A percentile compares a stretch with the other conserved stretches of the same genome.
Evolutionary conservation across 179 eudicot species (phyloP).

Genomic region (Spergularia azorica): DNA sequence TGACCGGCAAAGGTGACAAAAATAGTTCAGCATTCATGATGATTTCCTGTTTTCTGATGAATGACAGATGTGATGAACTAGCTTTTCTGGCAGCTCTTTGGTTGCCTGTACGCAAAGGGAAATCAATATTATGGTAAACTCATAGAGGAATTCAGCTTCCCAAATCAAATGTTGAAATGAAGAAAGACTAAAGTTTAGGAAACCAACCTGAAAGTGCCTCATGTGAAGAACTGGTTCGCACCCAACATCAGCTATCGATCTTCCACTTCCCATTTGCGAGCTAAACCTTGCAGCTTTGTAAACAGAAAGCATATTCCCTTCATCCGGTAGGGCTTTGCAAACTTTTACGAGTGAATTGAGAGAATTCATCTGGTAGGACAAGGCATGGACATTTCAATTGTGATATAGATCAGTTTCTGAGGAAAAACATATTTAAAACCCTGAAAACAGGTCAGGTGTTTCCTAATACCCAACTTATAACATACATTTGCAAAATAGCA

Average conservation of each 20-base stretch:
- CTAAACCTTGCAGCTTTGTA: constrained; percentile 83
- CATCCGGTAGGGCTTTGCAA: constrained; percentile 63
- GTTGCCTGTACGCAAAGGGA: constrained; percentile 53
- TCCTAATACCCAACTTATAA: too few species aligned
- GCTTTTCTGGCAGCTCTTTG: constrained; percentile 70
- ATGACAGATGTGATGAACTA: constrained; percentile 65
- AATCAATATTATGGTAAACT: neutral
- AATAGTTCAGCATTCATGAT: constrained; percentile 10
- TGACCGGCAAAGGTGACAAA: neutral
- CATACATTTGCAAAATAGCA: neutral
- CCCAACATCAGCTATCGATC: constrained; percentile 85
- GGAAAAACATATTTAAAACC: too few species aligned
- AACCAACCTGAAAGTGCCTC: constrained; percentile 88
- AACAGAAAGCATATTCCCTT: constrained; percentile 45
- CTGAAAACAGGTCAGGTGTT: too few species aligned
- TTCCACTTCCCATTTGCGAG: constrained; percentile 64
- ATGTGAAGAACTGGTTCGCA: constrained; percentile 96
- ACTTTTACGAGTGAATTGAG: constrained; percentile 70
- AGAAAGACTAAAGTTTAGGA: neutral
- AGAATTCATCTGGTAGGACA: constrained; percentile 78
- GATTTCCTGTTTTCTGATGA: constrained; percentile 17
- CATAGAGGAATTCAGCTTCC: neutral
- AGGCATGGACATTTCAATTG: constrained; percentile 14
- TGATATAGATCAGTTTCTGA: neutral
- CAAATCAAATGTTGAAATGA: neutral